Conservation (phyloP, 2,329 filamentous ascomycete species). For the Trichoderma sp. region DNA sequence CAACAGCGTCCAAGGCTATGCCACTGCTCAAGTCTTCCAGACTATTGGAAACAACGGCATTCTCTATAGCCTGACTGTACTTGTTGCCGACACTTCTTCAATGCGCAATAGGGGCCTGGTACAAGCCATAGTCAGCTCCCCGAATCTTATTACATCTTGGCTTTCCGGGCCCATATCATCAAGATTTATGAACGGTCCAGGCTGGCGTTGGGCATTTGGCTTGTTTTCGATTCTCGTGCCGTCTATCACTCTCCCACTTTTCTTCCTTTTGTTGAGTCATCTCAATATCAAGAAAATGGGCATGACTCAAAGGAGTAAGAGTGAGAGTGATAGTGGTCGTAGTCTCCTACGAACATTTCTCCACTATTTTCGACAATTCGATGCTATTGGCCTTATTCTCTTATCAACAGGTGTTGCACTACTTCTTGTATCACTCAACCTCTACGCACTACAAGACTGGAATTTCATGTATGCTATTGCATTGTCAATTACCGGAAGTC, state of each 20-base stretch:
- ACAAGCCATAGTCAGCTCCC: constrained; percentile 62
- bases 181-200: constrained; percentile 47
- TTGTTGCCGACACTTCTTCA: constrained; percentile 66
- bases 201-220: constrained; percentile 68
- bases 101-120: constrained; percentile 65
- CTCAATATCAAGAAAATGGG: constrained; percentile 60
- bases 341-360: constrained; percentile 45
- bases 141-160: constrained; percentile 65
- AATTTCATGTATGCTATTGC: constrained; percentile 41
- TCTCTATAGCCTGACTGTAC: constrained; percentile 49
- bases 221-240: constrained; percentile 63
- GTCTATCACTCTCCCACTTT: constrained; percentile 56
- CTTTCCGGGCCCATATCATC: constrained; percentile 57
- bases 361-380: constrained; percentile 61
- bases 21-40: constrained; percentile 65
- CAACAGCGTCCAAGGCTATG: constrained; percentile 58
- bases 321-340: constrained; percentile 36
- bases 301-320: constrained; percentile 49
- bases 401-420: constrained; percentile 59
- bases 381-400: constrained; percentile 61
- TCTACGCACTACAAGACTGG: constrained; percentile 43
- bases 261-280: constrained; percentile 41
- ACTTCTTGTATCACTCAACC: constrained; percentile 62
- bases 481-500: constrained; percentile 39
- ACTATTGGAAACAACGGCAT: constrained; percentile 55